Percentiles rank a stretch among this genome's conserved stretches.
Conservation (phyloP, 768 basidiomycete genomes). For the Amanita rubescens region DNA sequence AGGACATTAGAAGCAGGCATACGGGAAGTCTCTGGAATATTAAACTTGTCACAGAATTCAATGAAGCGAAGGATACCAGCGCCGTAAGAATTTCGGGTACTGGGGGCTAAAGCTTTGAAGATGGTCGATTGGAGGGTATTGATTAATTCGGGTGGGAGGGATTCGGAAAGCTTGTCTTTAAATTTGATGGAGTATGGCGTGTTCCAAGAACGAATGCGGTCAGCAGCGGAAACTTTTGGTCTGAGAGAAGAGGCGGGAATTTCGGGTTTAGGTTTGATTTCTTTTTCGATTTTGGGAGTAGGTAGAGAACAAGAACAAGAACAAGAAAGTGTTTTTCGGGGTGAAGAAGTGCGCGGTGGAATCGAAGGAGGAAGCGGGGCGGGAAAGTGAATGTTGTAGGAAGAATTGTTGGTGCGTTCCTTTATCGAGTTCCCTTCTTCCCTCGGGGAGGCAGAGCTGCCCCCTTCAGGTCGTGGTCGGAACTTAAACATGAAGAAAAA, state of each 20-base stretch:
- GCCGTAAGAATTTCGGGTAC: constrained; percentile 19
- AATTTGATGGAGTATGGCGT: constrained; percentile 9
- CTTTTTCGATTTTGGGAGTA: background rate
- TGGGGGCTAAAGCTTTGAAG: constrained; percentile 11
- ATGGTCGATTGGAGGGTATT: background rate
- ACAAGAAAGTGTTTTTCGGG: background rate
- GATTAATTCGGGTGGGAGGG: constrained; percentile 4
- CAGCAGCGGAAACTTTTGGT: constrained; percentile 13
- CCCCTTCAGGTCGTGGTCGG: background rate
- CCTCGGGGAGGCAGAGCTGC: constrained; percentile 2
- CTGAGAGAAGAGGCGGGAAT: background rate
- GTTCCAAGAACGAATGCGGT: constrained; percentile 12
- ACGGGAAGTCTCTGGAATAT: constrained; percentile 16
- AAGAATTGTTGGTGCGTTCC: no score
- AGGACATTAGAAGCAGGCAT: constrained; percentile 24
- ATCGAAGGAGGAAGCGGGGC: background rate
- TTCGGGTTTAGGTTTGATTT: background rate
- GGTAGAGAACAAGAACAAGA: background rate
- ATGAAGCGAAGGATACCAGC: constrained; percentile 25
- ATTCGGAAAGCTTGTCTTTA: background rate
- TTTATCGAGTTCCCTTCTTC: background rate
- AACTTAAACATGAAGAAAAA: constrained; percentile 8
- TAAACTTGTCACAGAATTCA: constrained; percentile 25
- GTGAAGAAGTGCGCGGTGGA: constrained; percentile 1
- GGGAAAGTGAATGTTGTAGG: constrained; percentile 2